Base-by-base conservation (phyloP, 2,329 filamentous ascomycete species). In the Anisogramma anomala region DNA sequence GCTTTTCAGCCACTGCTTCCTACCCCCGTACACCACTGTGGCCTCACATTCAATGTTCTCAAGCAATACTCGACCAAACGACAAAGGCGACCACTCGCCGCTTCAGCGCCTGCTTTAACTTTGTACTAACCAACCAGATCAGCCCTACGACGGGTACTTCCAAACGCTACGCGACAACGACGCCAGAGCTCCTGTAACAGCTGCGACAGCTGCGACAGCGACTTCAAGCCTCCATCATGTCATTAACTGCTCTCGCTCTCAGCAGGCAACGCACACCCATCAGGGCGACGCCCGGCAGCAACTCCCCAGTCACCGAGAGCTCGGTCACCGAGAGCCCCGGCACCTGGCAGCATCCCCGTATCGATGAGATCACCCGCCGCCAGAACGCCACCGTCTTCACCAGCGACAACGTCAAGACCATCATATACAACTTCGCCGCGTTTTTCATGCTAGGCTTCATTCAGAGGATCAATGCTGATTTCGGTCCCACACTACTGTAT, bases 341-440 rank as follows among this genome's bases (percentile, higher is more conserved):
- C 41, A 85, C 80, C 56, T 98, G 91, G 89, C 77, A 79, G 55
- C 91, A 98, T 59, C 91, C 91, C 25, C 79, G 82, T 48, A 72
- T 95, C 49, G 74, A 86, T 54, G 89, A 96, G 62, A 93, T 98
- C 57, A 78, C 83, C 13, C 74, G 74, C 48, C 79, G 91, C 38
- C 84, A 87, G 56, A 80, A 84, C 58, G 80, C 79, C 15, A 77
- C 79, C 11, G 83, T 72, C 35, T 94, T 96, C 58, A 77, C 79
- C 42, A 79, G 88, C 52, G 75, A 74, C 57, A 89, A 94, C 50
- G 63, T 91, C 36, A 73, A 69, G 46, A 74, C 70, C 39, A 77
- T 94, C 38, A 56, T 77, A 22, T 77, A 79, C 61, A 94, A 93
- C 58, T 58, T 71, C 1, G 62, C 59, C 8, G 67, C 78, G 4